Conservation (phyloP, 2,329 filamentous ascomycete genomes). For the Ascochyta lentis region DNA sequence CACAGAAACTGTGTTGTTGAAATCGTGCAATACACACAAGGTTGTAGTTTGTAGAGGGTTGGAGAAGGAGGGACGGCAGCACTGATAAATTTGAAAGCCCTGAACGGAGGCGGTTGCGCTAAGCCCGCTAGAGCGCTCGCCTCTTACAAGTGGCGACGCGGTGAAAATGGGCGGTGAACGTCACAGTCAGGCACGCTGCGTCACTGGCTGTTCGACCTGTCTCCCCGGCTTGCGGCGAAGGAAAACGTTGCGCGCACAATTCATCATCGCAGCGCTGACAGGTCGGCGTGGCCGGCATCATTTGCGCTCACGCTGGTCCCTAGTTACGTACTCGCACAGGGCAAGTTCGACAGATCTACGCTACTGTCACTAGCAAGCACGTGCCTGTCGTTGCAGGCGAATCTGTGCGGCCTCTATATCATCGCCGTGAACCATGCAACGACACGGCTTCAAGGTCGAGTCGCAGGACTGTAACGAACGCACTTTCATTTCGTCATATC, state of each 20-base stretch:
- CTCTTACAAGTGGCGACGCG: slow-evolving; percentile 28
- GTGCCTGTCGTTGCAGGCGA: slow-evolving; percentile 7
- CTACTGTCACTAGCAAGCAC: slow-evolving; percentile 11
- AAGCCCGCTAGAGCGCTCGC: slow-evolving; percentile 24
- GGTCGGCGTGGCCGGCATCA: slow-evolving; percentile 2
- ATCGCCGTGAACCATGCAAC: background rate
- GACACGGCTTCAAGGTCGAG: background rate
- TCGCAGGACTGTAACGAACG: background rate
- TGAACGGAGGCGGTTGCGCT: slow-evolving; percentile 26
- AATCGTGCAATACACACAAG: slow-evolving; percentile 42
- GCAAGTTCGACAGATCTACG: slow-evolving; percentile 16
- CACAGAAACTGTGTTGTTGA: slow-evolving; percentile 42
- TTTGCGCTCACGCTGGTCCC: slow-evolving; percentile 1
- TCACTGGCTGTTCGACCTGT: slow-evolving; percentile 19
- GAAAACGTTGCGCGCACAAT: slow-evolving; percentile 4
- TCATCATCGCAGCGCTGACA: slow-evolving; percentile 7
- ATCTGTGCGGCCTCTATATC: background rate
- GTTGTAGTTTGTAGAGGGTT: slow-evolving; percentile 37
- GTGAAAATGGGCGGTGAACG: slow-evolving; percentile 38
- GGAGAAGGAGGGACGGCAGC: slow-evolving; percentile 31
- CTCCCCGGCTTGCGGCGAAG: slow-evolving; percentile 6
- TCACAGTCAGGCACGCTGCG: slow-evolving; percentile 12
- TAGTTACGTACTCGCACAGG: slow-evolving; percentile 11
- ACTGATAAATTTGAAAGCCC: slow-evolving; percentile 31
- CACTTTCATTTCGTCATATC: slow-evolving; percentile 18